Percentiles rank a stretch among this genome's conserved stretches.
Evolutionary conservation across 148 eudicot species (phyloP).

Genomic region (Persicaria maculosa): DNA sequence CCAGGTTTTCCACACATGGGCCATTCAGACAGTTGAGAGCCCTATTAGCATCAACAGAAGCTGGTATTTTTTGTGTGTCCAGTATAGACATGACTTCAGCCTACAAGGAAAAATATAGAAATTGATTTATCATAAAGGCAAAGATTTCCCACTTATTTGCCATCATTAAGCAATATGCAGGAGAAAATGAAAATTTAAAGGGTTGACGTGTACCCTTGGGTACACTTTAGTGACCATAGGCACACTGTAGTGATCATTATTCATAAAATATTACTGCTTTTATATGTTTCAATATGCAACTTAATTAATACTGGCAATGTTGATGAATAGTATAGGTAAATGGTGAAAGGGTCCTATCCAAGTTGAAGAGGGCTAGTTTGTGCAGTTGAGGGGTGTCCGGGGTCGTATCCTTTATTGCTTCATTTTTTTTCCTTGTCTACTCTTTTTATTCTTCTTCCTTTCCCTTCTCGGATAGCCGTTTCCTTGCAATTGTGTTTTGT

Average conservation of each 20-base stretch:
- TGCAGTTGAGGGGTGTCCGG: too few relatives aligned
- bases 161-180: not conserved
- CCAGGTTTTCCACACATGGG: constrained; percentile 19
- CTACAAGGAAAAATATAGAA: constrained; percentile 5
- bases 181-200: not conserved
- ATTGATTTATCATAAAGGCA: not conserved
- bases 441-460: too few relatives aligned
- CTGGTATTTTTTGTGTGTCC: constrained; percentile 13
- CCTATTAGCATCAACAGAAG: constrained; percentile 22
- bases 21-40: constrained; percentile 22
- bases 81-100: constrained; percentile 7
- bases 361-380: too few relatives aligned
- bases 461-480: too few relatives aligned
- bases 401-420: too few relatives aligned
- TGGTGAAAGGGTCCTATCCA: too few relatives aligned
- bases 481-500: too few relatives aligned
- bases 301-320: not conserved
- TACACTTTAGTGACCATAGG: not conserved
- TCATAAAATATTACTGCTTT: not conserved
- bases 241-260: too few relatives aligned
- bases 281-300: not conserved
- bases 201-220: not conserved
- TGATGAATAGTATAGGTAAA: not conserved
- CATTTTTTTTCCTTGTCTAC: too few relatives aligned
- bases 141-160: not conserved